Evolutionary conservation across 768 basidiomycete genomes (phyloP).

Genomic region (Lentinula raphanica): DNA sequence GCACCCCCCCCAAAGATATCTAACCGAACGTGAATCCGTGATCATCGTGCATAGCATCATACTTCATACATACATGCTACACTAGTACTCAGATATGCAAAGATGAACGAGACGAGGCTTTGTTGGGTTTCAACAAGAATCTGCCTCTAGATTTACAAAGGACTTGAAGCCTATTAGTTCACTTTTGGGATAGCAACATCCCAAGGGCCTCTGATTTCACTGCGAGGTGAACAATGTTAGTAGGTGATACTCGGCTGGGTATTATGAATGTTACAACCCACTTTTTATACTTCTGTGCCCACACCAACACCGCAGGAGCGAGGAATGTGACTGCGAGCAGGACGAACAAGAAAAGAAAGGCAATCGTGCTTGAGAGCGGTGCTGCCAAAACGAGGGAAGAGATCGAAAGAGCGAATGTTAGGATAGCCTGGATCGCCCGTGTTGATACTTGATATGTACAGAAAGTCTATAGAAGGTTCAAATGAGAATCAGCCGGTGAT

Average conservation of each 20-base stretch:
- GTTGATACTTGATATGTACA: conserved; percentile 39
- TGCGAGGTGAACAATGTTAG: conserved; percentile 26
- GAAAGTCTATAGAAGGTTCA: conserved; percentile 6
- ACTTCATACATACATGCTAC: too few species aligned
- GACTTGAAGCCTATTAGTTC: conserved; percentile 25
- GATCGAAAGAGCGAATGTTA: conserved; percentile 51
- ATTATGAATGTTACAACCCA: conserved; percentile 29
- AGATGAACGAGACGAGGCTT: too few species aligned
- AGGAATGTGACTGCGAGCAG: conserved; percentile 61
- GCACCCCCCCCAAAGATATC: too few species aligned
- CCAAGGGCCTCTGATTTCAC: conserved; percentile 88
- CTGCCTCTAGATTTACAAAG: too few species aligned
- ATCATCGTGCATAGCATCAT: conserved; percentile 1
- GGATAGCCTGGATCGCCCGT: conserved; percentile 35
- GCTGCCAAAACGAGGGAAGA: conserved; percentile 47
- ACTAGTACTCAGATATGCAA: too few species aligned
- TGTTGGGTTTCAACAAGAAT: too few species aligned
- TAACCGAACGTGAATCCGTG: conserved; percentile 5
- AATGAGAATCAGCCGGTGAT: conserved; percentile 10
- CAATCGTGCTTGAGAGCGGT: conserved; percentile 50
- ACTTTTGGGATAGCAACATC: conserved; percentile 79
- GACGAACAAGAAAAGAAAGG: conserved; percentile 44
- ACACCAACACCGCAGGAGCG: conserved; percentile 70
- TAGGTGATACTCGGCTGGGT: not conserved
- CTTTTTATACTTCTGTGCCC: conserved; percentile 90